Conservation (phyloP, 73 alveolate genomes). For the Paramecium sexaurelia region DNA sequence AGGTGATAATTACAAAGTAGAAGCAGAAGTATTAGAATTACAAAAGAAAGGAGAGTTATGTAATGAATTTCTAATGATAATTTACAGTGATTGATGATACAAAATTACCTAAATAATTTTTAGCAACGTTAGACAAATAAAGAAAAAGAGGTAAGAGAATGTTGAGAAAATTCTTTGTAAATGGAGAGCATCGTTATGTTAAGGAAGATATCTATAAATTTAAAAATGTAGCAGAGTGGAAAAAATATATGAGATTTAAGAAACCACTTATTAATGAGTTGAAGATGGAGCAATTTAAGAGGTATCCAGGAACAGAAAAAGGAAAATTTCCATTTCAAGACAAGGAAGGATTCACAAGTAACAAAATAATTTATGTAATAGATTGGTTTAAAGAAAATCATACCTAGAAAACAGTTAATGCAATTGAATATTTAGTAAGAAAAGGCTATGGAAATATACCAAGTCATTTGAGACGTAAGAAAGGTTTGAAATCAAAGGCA, state of each 20-base stretch:
- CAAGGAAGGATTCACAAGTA: conserved; percentile 13
- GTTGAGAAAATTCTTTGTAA: neutral
- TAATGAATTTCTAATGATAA: neutral
- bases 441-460: neutral
- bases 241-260: neutral
- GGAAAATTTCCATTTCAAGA: neutral
- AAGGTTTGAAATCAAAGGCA: neutral
- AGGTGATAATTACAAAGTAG: neutral
- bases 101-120: conserved; percentile 15
- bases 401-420: neutral
- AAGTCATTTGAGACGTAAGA: neutral
- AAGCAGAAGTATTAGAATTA: neutral
- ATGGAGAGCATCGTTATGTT: neutral
- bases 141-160: neutral
- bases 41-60: conserved; percentile 6
- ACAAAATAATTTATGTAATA: neutral
- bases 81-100: conserved; percentile 9
- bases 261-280: neutral
- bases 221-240: neutral
- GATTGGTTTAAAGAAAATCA: conserved; percentile 53
- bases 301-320: conserved; percentile 11
- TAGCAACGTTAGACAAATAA: neutral
- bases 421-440: neutral
- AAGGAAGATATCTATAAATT: neutral
- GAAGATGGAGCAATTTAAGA: neutral